Conservation (phyloP, 2,329 filamentous ascomycete genomes). For the Pseudogymnoascus sp. region DNA sequence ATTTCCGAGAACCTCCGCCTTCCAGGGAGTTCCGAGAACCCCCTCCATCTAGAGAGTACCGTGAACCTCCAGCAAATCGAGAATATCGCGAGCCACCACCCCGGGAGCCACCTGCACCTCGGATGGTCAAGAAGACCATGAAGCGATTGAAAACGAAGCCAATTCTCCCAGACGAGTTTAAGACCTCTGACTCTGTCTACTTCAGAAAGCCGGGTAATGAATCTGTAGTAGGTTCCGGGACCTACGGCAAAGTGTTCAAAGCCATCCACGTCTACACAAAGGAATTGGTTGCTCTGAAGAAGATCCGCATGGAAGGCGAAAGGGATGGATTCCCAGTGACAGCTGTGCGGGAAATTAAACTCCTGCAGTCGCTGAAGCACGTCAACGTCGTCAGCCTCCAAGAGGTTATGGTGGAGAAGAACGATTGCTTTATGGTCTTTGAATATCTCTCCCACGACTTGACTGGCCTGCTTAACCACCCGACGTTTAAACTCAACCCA, state of each 20-base stretch:
- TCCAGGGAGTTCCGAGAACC: background rate
- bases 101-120: constrained; percentile 34
- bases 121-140: constrained; percentile 57
- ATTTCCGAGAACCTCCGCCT: background rate
- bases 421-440: constrained; percentile 99
- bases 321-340: constrained; percentile 86
- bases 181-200: constrained; percentile 79
- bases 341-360: constrained; percentile 81
- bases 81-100: constrained; percentile 27
- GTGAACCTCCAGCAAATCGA: background rate
- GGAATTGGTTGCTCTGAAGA: constrained; percentile 74
- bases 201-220: constrained; percentile 95
- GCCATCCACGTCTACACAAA: constrained; percentile 88
- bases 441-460: constrained; percentile 96
- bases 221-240: constrained; percentile 90
- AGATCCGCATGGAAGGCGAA: constrained; percentile 90
- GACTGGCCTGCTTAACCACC: constrained; percentile 90
- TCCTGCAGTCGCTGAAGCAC: constrained; percentile 79
- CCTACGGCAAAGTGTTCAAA: constrained; percentile 93
- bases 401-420: constrained; percentile 96
- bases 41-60: background rate
- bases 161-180: constrained; percentile 61
- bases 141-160: constrained; percentile 65
- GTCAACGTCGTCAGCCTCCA: constrained; percentile 73
- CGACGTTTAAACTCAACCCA: constrained; percentile 74